These are phyloP conservation scores for Penicillium macrosclerotiorum DNA, from an alignment of 495 filamentous ascomycete genomes.

Conservation along the genomic window DNA sequence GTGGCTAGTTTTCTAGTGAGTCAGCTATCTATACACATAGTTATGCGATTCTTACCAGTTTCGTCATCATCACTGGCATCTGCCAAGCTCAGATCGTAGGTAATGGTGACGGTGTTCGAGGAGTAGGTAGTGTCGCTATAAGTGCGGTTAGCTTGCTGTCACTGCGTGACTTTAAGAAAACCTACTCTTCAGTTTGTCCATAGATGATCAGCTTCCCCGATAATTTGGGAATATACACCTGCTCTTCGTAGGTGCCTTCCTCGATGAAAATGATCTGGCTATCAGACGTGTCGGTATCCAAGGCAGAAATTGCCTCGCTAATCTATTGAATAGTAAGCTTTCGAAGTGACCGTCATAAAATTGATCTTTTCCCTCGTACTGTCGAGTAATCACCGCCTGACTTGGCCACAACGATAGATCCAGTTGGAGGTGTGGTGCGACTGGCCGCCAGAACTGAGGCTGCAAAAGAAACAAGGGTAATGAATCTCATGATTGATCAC, in stretches of 20 bases:
- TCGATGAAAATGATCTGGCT: conserved; percentile 64
- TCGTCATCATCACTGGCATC: conserved; percentile 36
- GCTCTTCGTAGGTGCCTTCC: conserved; percentile 55
- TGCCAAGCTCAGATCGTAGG: conserved; percentile 39
- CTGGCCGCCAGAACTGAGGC: conserved; percentile 33
- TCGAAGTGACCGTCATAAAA: neutral
- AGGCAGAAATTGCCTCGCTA: conserved; percentile 54
- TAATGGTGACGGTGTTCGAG: conserved; percentile 60
- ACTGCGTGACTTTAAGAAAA: neutral
- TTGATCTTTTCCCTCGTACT: conserved; percentile 6
- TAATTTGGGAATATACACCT: conserved; percentile 53
- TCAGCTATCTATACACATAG: conserved; percentile 8
- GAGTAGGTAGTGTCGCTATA: conserved; percentile 46
- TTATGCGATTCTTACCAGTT: conserved; percentile 23
- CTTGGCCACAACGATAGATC: conserved; percentile 51
- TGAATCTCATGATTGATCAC: conserved; percentile 7
- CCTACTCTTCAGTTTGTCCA: conserved; percentile 56
- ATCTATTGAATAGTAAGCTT: conserved; percentile 31
- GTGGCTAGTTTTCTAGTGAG: conserved; percentile 45
- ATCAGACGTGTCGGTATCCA: conserved; percentile 44
- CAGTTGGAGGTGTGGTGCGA: conserved; percentile 49
- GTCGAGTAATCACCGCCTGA: conserved; percentile 41
- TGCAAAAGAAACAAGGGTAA: conserved; percentile 18
- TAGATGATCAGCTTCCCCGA: conserved; percentile 55
- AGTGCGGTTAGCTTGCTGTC: neutral